These are phyloP conservation scores for Nepenthes alata DNA, from an alignment of 179 eudicot species.

Conservation along the genomic window DNA sequence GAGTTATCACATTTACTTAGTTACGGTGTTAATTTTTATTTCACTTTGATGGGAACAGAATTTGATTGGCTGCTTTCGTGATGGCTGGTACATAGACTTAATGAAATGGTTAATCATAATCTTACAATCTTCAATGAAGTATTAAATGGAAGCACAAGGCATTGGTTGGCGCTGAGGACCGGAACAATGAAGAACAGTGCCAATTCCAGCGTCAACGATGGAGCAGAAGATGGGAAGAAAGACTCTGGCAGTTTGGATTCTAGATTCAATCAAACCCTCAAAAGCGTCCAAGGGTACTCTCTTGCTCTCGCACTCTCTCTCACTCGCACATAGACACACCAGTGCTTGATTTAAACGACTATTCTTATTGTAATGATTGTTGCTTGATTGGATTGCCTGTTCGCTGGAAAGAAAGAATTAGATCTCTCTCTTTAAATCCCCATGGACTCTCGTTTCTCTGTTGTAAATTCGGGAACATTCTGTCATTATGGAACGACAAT, in stretches of 20 bases:
- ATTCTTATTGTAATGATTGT: too few species aligned
- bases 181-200: slow-evolving; percentile 34
- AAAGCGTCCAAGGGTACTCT: slow-evolving; percentile 72
- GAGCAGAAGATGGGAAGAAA: slow-evolving; percentile 19
- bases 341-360: slow-evolving; percentile 1
- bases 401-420: slow-evolving; percentile 1
- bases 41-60: too few species aligned
- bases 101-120: too few species aligned
- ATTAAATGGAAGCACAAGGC: not conserved
- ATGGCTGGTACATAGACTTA: too few species aligned
- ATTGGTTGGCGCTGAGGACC: slow-evolving; percentile 12
- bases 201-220: slow-evolving; percentile 15
- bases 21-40: too few species aligned
- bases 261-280: slow-evolving; percentile 73
- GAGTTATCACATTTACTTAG: too few species aligned
- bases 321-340: not conserved
- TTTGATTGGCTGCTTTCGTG: too few species aligned
- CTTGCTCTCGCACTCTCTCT: not conserved
- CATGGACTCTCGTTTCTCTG: not conserved
- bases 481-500: slow-evolving; percentile 15
- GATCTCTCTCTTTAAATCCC: slow-evolving; percentile 3
- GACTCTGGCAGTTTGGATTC: slow-evolving; percentile 37
- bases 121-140: not conserved
- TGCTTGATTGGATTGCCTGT: not conserved
- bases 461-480: not conserved